Percentiles rank a stretch among this genome's conserved stretches.
phyloP scores from a whole-genome alignment of 352 stramenopile genomes.

The Globisporangium radiosum region DNA sequence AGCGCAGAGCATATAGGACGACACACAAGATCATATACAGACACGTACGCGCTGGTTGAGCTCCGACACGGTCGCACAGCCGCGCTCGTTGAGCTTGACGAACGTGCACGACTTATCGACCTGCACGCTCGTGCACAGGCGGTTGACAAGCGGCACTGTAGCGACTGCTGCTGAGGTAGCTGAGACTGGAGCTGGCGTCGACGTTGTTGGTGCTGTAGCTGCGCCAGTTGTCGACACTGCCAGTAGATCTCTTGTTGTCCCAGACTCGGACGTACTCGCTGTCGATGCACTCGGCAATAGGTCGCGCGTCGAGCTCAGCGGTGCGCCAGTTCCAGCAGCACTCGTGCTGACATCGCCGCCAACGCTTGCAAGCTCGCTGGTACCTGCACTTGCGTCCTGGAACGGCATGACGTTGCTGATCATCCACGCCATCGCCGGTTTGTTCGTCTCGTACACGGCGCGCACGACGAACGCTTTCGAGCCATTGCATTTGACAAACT shows the following conservation, averaged over 20 bases:
- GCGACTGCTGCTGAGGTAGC: conserved; percentile 6
- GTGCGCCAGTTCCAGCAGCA: background rate
- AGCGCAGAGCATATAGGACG: background rate
- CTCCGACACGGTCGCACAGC: conserved; percentile 53
- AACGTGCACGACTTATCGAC: conserved; percentile 67
- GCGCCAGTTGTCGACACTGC: background rate
- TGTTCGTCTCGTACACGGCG: conserved; percentile 51
- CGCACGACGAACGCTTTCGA: conserved; percentile 69
- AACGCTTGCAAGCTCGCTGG: background rate
- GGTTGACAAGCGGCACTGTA: conserved; percentile 34
- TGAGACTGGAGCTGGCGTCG: too few relatives aligned
- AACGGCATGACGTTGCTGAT: conserved; percentile 66
- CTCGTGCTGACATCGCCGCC: background rate
- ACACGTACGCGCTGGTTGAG: conserved; percentile 56
- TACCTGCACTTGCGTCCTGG: conserved; percentile 12
- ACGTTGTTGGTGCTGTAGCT: background rate
- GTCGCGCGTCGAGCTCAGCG: background rate
- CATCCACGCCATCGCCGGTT: conserved; percentile 69
- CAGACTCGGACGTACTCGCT: background rate
- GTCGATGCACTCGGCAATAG: background rate
- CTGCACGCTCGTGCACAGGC: conserved; percentile 58
- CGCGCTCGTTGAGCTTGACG: conserved; percentile 72
- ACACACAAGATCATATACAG: too few relatives aligned
- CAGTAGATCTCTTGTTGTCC: background rate
- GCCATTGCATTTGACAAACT: conserved; percentile 64